These are phyloP conservation scores for Aspergillus terreus DNA, from an alignment of 2,329 filamentous ascomycete species.

Conservation along the genomic window DNA sequence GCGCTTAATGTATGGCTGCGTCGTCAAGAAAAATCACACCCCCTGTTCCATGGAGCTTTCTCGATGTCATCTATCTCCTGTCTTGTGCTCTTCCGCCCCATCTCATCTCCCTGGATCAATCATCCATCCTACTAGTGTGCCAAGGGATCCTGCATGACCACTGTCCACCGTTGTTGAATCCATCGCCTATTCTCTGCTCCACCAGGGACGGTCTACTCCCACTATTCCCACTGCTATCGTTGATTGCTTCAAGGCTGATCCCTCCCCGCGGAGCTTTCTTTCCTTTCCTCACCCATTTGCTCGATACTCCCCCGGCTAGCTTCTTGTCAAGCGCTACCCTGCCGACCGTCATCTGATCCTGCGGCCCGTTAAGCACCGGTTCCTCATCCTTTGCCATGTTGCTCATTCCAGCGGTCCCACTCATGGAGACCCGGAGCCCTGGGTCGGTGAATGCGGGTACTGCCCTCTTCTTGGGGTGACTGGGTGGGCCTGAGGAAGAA, in stretches of 20 bases:
- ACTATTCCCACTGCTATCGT: not conserved
- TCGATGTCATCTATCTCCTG: not conserved
- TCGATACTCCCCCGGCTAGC: constrained; percentile 3
- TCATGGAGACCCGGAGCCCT: constrained; percentile 20
- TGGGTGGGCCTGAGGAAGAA: constrained; percentile 20
- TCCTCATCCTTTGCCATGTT: constrained; percentile 11
- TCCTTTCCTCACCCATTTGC: not conserved
- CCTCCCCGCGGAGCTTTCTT: not conserved
- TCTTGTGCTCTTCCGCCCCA: not conserved
- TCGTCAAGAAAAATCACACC: not conserved
- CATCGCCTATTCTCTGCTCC: not conserved
- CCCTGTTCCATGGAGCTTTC: not conserved
- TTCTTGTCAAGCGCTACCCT: constrained; percentile 19
- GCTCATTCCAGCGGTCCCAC: constrained; percentile 15
- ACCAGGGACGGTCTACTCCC: not conserved
- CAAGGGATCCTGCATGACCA: constrained; percentile 7
- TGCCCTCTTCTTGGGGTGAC: constrained; percentile 14
- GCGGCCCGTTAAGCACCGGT: constrained; percentile 14
- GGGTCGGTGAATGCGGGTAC: constrained; percentile 19
- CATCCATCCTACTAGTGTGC: not conserved
- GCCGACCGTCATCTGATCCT: constrained; percentile 15
- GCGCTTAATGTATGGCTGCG: constrained; percentile 6
- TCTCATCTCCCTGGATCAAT: not conserved
- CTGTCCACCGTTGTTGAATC: not conserved
- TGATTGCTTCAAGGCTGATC: constrained; percentile 6